Percentiles rank a stretch among this genome's conserved stretches.
Conservation (phyloP, 1,139 yeast species). For the Debaryomyces robertsiae region DNA sequence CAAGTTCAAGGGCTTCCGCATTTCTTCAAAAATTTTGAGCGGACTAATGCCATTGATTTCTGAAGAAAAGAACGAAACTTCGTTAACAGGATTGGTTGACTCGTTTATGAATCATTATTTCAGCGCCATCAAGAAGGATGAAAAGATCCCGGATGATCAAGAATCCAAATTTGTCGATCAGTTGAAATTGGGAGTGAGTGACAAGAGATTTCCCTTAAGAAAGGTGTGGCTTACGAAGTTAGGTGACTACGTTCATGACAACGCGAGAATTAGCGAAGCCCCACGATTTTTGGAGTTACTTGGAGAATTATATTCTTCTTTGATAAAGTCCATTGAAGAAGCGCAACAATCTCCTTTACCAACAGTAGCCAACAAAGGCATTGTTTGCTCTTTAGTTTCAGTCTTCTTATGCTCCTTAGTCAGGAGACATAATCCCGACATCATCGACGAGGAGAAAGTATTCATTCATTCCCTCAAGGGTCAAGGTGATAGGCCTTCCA, state of each 20-base stretch:
- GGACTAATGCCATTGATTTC: conserved; percentile 53
- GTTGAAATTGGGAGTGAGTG: conserved; percentile 60
- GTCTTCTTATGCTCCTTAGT: conserved; percentile 20
- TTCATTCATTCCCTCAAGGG: conserved; percentile 30
- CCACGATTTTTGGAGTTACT: conserved; percentile 14
- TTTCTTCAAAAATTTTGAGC: conserved; percentile 35
- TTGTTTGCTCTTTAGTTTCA: conserved; percentile 51
- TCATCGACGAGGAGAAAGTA: conserved; percentile 18
- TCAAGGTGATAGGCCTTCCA: conserved; percentile 41
- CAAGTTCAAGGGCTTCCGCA: conserved; percentile 10
- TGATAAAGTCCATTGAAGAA: conserved; percentile 42
- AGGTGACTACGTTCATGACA: conserved; percentile 30
- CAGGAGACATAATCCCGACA: not conserved
- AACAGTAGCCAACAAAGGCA: conserved; percentile 49
- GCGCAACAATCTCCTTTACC: conserved; percentile 52
- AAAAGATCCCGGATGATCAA: conserved; percentile 15
- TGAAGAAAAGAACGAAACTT: conserved; percentile 77
- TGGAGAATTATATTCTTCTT: conserved; percentile 29
- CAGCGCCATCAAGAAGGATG: conserved; percentile 17
- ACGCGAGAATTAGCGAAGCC: conserved; percentile 4
- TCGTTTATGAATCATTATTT: conserved; percentile 50
- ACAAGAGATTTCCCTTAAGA: conserved; percentile 63
- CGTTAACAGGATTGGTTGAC: conserved; percentile 54
- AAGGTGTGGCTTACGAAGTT: conserved; percentile 68
- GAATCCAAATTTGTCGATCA: conserved; percentile 25